Evolutionary conservation across 2,329 filamentous ascomycete genomes (phyloP).

Genomic region (Alternaria sp.): DNA sequence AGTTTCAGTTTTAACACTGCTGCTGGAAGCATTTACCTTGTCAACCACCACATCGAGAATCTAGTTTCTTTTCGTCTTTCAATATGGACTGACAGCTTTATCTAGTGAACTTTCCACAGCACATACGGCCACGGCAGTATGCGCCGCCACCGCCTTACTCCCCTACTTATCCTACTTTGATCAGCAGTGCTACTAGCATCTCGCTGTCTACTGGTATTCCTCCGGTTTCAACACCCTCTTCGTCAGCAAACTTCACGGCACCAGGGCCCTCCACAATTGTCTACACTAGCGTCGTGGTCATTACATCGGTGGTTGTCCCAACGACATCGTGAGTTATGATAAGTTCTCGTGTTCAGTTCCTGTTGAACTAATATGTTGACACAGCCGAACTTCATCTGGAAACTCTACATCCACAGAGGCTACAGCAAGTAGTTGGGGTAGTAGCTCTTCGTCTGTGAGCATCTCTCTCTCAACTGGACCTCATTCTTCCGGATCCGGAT

Average conservation of each 20-base stretch:
- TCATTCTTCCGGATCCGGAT: conserved; percentile 17
- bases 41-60: not conserved
- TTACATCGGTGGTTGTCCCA: conserved; percentile 12
- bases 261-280: conserved; percentile 7
- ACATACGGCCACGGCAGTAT: conserved; percentile 32
- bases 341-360: conserved; percentile 1
- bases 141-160: conserved; percentile 27
- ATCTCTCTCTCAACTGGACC: conserved; percentile 19
- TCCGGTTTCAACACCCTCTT: conserved; percentile 7
- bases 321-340: conserved; percentile 22
- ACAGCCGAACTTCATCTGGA: conserved; percentile 8
- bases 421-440: conserved; percentile 29
- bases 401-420: conserved; percentile 28
- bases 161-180: conserved; percentile 15
- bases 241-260: conserved; percentile 3
- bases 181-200: conserved; percentile 15
- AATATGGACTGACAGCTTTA: not conserved
- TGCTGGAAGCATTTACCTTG: not conserved
- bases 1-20: not conserved
- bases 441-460: conserved; percentile 14
- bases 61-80: not conserved
- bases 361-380: conserved; percentile 10
- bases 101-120: conserved; percentile 26
- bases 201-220: conserved; percentile 14
- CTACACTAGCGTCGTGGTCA: conserved; percentile 14